A percentile compares a stretch with the other conserved stretches of the same genome.
Evolutionary conservation across 1,139 yeast genomes (phyloP).

Genomic region (Spathaspora jeffriesii): DNA sequence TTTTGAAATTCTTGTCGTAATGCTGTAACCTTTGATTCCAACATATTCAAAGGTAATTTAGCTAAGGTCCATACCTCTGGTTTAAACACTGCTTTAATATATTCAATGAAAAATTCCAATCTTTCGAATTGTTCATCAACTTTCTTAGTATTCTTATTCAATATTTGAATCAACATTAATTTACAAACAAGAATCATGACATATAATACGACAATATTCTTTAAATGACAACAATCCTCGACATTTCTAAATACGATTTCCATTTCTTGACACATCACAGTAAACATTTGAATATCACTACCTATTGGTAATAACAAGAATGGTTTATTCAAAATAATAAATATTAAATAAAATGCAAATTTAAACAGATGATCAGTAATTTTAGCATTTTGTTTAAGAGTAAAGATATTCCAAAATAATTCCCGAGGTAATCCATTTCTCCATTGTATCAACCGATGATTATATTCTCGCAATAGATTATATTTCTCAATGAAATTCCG

Average conservation of each 20-base stretch:
- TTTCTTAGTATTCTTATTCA: neutral
- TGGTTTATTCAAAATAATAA: slow-evolving; percentile 11
- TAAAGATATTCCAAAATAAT: slow-evolving; percentile 8
- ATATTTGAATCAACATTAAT: slow-evolving; percentile 5
- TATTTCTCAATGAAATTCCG: slow-evolving; percentile 8
- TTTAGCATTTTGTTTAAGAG: slow-evolving; percentile 2
- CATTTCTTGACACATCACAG: slow-evolving; percentile 9
- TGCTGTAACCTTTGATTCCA: slow-evolving; percentile 4
- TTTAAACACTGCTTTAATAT: slow-evolving; percentile 6
- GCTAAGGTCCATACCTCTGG: slow-evolving; percentile 9
- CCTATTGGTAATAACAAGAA: slow-evolving; percentile 10
- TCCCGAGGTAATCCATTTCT: slow-evolving; percentile 5
- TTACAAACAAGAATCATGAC: slow-evolving; percentile 9
- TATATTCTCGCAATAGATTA: slow-evolving; percentile 8
- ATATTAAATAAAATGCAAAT: slow-evolving; percentile 10
- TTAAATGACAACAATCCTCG: slow-evolving; percentile 5
- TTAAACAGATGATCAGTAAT: slow-evolving; percentile 9
- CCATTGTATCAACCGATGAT: slow-evolving; percentile 8
- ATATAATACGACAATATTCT: slow-evolving; percentile 10
- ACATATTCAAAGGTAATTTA: slow-evolving; percentile 7
- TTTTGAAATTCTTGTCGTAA: slow-evolving; percentile 5
- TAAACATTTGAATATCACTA: slow-evolving; percentile 6
- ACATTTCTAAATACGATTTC: slow-evolving; percentile 7
- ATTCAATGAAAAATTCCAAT: slow-evolving; percentile 8
- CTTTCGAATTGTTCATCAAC: slow-evolving; percentile 4